Base-by-base conservation (phyloP, 257 asterid species). In the Thymus mandschuricus region DNA sequence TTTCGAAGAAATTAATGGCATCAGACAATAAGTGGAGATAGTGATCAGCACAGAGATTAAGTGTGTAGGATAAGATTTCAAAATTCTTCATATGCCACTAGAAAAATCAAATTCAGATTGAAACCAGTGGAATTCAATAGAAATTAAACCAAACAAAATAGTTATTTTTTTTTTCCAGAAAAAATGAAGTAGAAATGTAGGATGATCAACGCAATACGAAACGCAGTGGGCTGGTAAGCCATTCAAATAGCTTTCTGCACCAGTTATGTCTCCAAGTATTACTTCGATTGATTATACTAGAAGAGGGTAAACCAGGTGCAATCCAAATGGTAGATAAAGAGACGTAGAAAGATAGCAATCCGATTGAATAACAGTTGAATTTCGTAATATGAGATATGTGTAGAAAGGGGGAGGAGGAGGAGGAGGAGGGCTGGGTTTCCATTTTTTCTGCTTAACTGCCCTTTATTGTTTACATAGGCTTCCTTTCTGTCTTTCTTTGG, bases 181-280 rank as follows among this genome's bases (percentile, higher is more conserved):
- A 41, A 41, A 8, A 1, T 1, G 11, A 30, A 1, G 30, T 28
- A 40, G 2, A 34, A 33, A 74, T 90, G 9, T 88, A 27, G 96
- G 96, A 79, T 78, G 76, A 81, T 82, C 90, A 83, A 44, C 33
- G 93, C 96, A 86, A 87, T 72, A 48, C 21, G 76, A 67, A 64
- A 64, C 70, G 91, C 94, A 62, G 75, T 82, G 87, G 88, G 97
- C 86, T 89, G 97, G 96, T 92, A 87, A 87, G 97, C 77, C 86
- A 79, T 70, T 87, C 92, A 10, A 11, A 11, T 78, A 28, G 45
- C 0, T 91, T 3, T 92, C 31, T 66, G 97, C 97, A 87, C 34
- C 96, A 49, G 88, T 76, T 87, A 74, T 85, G 87, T 80, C 95
- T 71, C 95, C 95, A 71, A 73, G 92, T 43, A 64, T 21, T 30